Conservation (phyloP, 352 stramenopile genomes). For the Phytopythium ostracodes region DNA sequence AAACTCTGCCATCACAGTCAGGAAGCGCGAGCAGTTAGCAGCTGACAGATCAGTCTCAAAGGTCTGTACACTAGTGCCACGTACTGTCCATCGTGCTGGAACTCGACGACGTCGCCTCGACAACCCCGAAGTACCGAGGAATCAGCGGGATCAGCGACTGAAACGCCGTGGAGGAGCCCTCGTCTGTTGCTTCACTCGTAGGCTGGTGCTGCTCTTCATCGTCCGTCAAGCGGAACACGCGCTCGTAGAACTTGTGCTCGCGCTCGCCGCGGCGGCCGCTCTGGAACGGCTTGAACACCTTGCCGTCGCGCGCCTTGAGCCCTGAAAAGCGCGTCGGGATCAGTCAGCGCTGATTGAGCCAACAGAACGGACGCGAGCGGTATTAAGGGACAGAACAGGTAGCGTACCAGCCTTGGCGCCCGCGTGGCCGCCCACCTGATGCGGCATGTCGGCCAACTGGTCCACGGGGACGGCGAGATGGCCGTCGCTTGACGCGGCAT, state of each 20-base stretch:
- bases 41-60: not conserved
- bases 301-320: slow-evolving; percentile 54
- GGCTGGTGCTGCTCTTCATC: not conserved
- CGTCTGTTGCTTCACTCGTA: not conserved
- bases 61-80: not conserved
- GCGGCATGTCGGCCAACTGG: slow-evolving; percentile 47
- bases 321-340: slow-evolving; percentile 18
- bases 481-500: slow-evolving; percentile 4
- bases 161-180: slow-evolving; percentile 19
- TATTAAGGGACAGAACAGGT: no score
- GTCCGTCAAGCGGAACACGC: slow-evolving; percentile 28
- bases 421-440: slow-evolving; percentile 79
- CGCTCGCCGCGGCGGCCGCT: slow-evolving; percentile 68
- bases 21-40: not conserved
- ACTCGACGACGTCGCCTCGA: slow-evolving; percentile 18
- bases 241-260: slow-evolving; percentile 78
- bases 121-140: slow-evolving; percentile 58
- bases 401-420: slow-evolving; percentile 59
- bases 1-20: slow-evolving; percentile 48
- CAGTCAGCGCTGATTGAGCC: not conserved
- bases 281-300: slow-evolving; percentile 86
- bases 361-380: not conserved
- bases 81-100: not conserved
- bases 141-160: slow-evolving; percentile 39
- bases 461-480: slow-evolving; percentile 1